Evolutionary conservation across 75 land plant species (phyloP).

Genomic region (Azolla pinnata): DNA sequence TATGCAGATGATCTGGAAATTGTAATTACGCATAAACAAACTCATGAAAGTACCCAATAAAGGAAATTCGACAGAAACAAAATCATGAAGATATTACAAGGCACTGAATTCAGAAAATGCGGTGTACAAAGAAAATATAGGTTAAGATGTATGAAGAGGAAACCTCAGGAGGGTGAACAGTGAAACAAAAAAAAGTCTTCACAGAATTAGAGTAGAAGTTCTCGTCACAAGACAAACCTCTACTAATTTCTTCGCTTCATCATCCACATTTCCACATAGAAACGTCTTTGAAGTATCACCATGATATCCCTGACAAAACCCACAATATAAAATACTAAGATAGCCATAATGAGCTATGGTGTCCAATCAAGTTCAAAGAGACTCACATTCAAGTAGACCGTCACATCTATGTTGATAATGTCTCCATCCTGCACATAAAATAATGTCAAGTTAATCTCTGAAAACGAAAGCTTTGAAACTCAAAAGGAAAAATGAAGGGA

Average conservation of each 20-base stretch:
- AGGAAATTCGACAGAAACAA: too few relatives aligned
- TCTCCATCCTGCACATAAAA: constrained; percentile 77
- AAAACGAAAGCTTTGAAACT: background rate
- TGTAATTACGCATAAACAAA: too few relatives aligned
- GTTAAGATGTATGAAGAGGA: too few relatives aligned
- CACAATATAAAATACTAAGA: background rate
- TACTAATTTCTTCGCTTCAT: constrained; percentile 59
- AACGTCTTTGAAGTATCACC: constrained; percentile 89
- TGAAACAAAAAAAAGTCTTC: background rate
- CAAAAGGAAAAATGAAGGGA: too few relatives aligned
- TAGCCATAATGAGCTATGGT: too few relatives aligned
- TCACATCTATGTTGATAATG: constrained; percentile 94
- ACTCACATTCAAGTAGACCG: constrained; percentile 91
- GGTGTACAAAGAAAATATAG: too few relatives aligned
- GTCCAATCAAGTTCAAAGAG: background rate
- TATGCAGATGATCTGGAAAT: too few relatives aligned
- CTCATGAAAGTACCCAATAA: too few relatives aligned
- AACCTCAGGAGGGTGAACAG: too few relatives aligned
- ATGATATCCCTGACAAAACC: constrained; percentile 65
- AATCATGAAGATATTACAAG: too few relatives aligned
- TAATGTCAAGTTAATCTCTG: background rate
- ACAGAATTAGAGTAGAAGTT: background rate
- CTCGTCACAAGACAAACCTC: constrained; percentile 38
- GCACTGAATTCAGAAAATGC: too few relatives aligned
- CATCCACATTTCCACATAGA: constrained; percentile 71